These are phyloP conservation scores for Salix purpurea DNA, from an alignment of 345 rosid genomes.

Conservation along the genomic window DNA sequence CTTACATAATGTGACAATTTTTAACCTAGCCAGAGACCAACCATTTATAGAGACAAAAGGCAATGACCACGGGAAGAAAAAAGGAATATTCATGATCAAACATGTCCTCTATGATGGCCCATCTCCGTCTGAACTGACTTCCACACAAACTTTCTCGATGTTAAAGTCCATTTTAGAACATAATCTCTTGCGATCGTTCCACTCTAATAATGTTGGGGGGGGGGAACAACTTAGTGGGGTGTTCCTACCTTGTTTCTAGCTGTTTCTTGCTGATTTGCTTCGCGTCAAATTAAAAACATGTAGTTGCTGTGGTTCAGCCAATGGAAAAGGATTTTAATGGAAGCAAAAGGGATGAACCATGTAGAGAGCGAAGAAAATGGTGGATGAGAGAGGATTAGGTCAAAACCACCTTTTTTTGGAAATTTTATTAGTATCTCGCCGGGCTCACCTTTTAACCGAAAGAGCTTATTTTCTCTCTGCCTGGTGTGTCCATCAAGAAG, in stretches of 20 bases:
- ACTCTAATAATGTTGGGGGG: conserved; percentile 23
- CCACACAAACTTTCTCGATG: conserved; percentile 26
- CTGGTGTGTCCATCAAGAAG: neutral
- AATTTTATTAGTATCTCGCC: neutral
- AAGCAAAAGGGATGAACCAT: neutral
- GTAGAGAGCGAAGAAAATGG: neutral
- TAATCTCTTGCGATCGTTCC: conserved; percentile 26
- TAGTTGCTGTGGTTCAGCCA: neutral
- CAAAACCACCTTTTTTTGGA: conserved; percentile 4
- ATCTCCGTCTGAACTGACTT: conserved; percentile 24
- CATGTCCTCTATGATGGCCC: conserved; percentile 9
- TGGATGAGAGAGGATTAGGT: conserved; percentile 2
- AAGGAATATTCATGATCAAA: neutral
- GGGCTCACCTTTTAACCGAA: neutral
- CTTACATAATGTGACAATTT: neutral
- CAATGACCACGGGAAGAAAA: conserved; percentile 5
- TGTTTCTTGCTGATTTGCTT: neutral
- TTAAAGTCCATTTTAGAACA: conserved; percentile 3
- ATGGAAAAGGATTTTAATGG: neutral
- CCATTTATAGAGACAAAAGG: conserved; percentile 9
- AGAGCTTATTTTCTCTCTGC: neutral
- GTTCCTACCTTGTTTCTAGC: neutral
- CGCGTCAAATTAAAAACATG: neutral
- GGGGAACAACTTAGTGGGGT: neutral
- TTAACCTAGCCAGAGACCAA: conserved; percentile 3